A percentile compares a stretch with the other conserved stretches of the same genome.
Evolutionary conservation across 164 flowering plant species (phyloP).

Genomic region (Platanus orientalis): DNA sequence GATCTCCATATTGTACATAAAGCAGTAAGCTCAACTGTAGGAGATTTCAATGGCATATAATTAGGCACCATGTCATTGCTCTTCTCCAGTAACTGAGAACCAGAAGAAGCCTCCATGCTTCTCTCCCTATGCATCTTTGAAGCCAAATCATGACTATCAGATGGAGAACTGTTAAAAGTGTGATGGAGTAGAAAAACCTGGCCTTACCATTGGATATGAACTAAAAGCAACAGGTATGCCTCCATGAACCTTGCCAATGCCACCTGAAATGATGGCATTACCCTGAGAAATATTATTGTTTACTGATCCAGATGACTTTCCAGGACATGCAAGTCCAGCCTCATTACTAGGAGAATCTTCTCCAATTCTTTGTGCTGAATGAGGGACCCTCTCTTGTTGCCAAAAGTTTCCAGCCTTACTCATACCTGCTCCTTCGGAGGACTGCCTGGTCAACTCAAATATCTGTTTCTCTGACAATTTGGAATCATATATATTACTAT

Average conservation of each 20-base stretch:
- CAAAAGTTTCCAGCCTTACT: slow-evolving; percentile 10
- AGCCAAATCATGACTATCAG: slow-evolving; percentile 31
- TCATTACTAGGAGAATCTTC: slow-evolving; percentile 4
- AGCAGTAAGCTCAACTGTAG: slow-evolving; percentile 13
- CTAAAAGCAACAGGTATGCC: slow-evolving; percentile 36
- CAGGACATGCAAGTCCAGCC: slow-evolving; percentile 11
- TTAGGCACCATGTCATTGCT: slow-evolving; percentile 6
- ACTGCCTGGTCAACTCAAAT: slow-evolving; percentile 11
- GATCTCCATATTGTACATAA: too few relatives aligned
- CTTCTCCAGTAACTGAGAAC: slow-evolving; percentile 12
- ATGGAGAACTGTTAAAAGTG: slow-evolving; percentile 28
- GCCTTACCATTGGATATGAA: slow-evolving; percentile 35
- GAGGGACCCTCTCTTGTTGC: slow-evolving; percentile 12
- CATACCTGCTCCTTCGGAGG: slow-evolving; percentile 8
- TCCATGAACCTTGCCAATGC: slow-evolving; percentile 40
- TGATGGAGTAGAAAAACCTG: slow-evolving; percentile 33
- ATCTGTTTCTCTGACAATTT: slow-evolving; percentile 4
- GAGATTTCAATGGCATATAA: background rate
- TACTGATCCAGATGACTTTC: slow-evolving; percentile 11
- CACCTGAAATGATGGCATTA: slow-evolving; percentile 25
- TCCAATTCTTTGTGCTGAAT: slow-evolving; percentile 6
- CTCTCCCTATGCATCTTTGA: slow-evolving; percentile 30
- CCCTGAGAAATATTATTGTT: slow-evolving; percentile 12
- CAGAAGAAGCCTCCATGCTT: slow-evolving; percentile 25
- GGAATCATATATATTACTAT: slow-evolving; percentile 4